phyloP scores from a whole-genome alignment of 2,329 filamentous ascomycete species.

The Pyrenochaeta sp. region DNA sequence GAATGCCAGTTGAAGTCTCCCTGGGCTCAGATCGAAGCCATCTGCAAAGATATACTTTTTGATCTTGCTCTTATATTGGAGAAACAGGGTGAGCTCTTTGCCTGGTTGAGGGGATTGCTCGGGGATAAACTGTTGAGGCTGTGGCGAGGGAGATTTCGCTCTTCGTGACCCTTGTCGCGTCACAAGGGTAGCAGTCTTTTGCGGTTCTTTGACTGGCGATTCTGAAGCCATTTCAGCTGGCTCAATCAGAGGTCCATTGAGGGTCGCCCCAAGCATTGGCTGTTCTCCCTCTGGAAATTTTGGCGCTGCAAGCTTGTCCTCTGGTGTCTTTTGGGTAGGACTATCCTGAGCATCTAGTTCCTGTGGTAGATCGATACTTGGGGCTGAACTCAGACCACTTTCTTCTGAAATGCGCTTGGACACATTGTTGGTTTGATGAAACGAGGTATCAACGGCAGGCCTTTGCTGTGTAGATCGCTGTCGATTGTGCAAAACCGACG shows the following conservation, averaged over 20 bases:
- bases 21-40: slow-evolving; percentile 85
- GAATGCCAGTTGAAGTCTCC: slow-evolving; percentile 89
- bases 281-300: slow-evolving; percentile 43
- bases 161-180: slow-evolving; percentile 41
- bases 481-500: slow-evolving; percentile 61
- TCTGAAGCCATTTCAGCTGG: slow-evolving; percentile 36
- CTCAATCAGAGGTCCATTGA: slow-evolving; percentile 46
- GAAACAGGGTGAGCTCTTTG: slow-evolving; percentile 90
- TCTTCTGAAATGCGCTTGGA: slow-evolving; percentile 70
- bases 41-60: slow-evolving; percentile 93
- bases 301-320: slow-evolving; percentile 66
- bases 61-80: slow-evolving; percentile 96
- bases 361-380: slow-evolving; percentile 44
- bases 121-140: slow-evolving; percentile 53
- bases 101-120: slow-evolving; percentile 72
- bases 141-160: slow-evolving; percentile 50
- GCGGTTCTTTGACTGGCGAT: slow-evolving; percentile 31
- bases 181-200: slow-evolving; percentile 26
- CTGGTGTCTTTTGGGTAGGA: slow-evolving; percentile 63
- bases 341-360: slow-evolving; percentile 41
- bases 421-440: slow-evolving; percentile 59
- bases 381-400: slow-evolving; percentile 50
- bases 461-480: slow-evolving; percentile 59
- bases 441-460: slow-evolving; percentile 64
- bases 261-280: slow-evolving; percentile 41